These are phyloP conservation scores for Puccinia novopanici DNA, from an alignment of 1,284 basidiomycete genomes.

Conservation along the genomic window DNA sequence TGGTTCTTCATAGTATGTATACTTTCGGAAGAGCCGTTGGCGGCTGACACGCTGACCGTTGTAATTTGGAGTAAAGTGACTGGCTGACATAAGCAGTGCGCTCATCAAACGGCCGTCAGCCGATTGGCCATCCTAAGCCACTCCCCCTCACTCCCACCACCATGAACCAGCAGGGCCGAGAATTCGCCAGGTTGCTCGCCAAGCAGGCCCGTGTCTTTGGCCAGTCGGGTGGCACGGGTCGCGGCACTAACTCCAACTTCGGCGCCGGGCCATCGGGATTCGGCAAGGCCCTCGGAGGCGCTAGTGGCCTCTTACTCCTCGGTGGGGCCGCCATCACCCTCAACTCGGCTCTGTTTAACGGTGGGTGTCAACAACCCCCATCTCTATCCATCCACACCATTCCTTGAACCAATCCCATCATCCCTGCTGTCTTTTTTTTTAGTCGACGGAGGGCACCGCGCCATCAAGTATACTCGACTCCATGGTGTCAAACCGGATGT, in stretches of 20 bases:
- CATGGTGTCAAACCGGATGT: constrained; percentile 80
- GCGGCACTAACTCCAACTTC: constrained; percentile 1
- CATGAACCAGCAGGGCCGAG: constrained; percentile 50
- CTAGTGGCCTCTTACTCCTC: constrained; percentile 73
- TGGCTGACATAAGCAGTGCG: no score
- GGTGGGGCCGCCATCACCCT: constrained; percentile 78
- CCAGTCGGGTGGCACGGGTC: constrained; percentile 1
- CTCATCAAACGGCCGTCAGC: no score
- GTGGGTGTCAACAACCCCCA: no score
- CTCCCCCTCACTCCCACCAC: neutral
- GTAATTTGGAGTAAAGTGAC: neutral
- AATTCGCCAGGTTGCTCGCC: constrained; percentile 46
- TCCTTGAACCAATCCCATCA: neutral
- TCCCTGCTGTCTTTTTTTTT: neutral
- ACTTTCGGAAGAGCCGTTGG: no score
- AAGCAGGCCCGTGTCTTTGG: constrained; percentile 44
- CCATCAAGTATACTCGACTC: constrained; percentile 93
- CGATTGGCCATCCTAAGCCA: no score
- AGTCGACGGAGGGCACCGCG: constrained; percentile 99
- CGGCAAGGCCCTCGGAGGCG: constrained; percentile 36
- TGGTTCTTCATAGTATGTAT: no score
- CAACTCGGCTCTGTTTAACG: constrained; percentile 91
- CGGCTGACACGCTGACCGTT: no score
- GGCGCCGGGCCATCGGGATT: constrained; percentile 27
- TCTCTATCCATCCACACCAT: neutral